A percentile compares a stretch with the other conserved stretches of the same genome.
Conservation (phyloP, 2,329 filamentous ascomycete species). For the Stenocarpella maydis region DNA sequence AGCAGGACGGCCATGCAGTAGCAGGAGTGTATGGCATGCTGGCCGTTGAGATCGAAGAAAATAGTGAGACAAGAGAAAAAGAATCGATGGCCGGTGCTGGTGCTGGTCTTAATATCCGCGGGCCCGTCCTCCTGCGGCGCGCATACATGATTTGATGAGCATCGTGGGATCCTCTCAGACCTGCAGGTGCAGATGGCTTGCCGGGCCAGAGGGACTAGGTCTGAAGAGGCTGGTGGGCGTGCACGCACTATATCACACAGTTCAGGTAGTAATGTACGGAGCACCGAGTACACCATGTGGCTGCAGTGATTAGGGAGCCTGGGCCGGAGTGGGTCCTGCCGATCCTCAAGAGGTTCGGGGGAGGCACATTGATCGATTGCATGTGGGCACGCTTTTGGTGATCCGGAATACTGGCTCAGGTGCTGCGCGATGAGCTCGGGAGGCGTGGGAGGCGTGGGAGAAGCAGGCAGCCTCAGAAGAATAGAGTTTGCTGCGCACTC, state of each 20-base stretch:
- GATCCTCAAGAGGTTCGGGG: background rate
- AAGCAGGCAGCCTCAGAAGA: background rate
- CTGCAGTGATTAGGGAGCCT: constrained; percentile 6
- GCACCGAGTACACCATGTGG: background rate
- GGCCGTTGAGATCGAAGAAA: background rate
- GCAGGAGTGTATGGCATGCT: background rate
- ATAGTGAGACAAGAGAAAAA: background rate
- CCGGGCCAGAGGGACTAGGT: constrained; percentile 19
- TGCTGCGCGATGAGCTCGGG: background rate
- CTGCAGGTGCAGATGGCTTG: constrained; percentile 28
- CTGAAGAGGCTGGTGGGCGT: background rate
- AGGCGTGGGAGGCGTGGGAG: background rate
- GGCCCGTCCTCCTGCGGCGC: constrained; percentile 32
- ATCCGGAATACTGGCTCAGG: background rate
- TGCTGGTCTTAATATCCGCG: constrained; percentile 23
- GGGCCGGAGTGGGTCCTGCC: constrained; percentile 19
- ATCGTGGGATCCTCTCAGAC: constrained; percentile 22
- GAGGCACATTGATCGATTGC: background rate
- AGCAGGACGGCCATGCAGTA: background rate
- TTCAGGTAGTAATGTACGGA: too few species aligned
- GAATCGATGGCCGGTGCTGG: background rate
- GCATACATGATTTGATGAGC: constrained; percentile 28
- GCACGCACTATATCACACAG: background rate
- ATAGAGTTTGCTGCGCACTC: background rate
- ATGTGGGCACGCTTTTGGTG: background rate